Evolutionary conservation across 352 stramenopile genomes (phyloP).

Genomic region (Saprolegnia diclina): DNA sequence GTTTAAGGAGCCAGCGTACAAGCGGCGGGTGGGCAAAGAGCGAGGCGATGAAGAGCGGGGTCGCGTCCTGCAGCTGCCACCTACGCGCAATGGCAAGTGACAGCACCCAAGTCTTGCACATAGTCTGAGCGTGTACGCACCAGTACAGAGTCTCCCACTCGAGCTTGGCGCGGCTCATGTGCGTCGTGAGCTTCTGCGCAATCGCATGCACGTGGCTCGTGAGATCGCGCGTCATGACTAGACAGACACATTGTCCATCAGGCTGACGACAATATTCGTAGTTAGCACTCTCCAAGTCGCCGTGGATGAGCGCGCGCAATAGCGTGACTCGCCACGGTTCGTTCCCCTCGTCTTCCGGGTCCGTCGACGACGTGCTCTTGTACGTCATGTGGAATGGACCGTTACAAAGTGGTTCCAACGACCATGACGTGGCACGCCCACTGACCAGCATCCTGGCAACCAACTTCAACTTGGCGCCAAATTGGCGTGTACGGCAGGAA

Average conservation of each 20-base stretch:
- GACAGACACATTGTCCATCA: constrained; percentile 20
- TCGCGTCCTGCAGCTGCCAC: constrained; percentile 64
- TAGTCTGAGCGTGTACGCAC: constrained; percentile 31
- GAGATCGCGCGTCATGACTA: constrained; percentile 37
- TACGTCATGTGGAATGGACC: constrained; percentile 1
- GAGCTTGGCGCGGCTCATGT: constrained; percentile 50
- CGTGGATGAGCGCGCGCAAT: constrained; percentile 30
- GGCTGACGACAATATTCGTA: not conserved
- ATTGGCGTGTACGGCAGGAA: too few species aligned
- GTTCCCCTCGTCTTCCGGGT: constrained; percentile 24
- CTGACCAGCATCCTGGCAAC: too few species aligned
- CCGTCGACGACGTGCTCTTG: constrained; percentile 11
- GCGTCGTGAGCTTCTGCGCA: constrained; percentile 34
- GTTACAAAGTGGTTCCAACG: too few species aligned
- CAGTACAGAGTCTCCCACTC: constrained; percentile 67
- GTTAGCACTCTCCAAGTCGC: constrained; percentile 30
- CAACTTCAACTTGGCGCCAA: too few species aligned
- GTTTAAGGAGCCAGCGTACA: constrained; percentile 49
- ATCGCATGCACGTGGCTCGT: constrained; percentile 33
- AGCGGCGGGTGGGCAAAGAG: constrained; percentile 48
- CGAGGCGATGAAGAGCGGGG: constrained; percentile 56
- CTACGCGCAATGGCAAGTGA: constrained; percentile 30
- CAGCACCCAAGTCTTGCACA: not conserved
- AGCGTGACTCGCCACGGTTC: constrained; percentile 32
- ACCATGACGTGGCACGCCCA: too few species aligned